phyloP scores from a whole-genome alignment of 2,329 filamentous ascomycete genomes.

The Paraphaeosphaeria sporulosa region DNA sequence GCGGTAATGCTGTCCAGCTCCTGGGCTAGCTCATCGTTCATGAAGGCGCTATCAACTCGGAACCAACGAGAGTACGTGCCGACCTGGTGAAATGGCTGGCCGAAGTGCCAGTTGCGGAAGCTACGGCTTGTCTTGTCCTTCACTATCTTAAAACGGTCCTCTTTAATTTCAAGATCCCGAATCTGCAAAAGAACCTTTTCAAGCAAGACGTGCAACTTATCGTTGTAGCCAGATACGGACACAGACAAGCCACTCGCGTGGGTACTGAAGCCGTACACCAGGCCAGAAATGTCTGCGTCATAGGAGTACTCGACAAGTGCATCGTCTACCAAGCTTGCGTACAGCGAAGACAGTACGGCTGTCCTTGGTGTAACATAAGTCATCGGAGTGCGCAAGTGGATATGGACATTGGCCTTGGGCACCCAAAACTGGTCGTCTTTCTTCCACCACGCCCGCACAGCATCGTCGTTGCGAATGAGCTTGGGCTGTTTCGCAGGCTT shows the following conservation, averaged over 20 bases:
- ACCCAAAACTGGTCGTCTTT: slow-evolving; percentile 99
- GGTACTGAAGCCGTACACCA: slow-evolving; percentile 80
- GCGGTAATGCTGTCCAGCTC: slow-evolving; percentile 79
- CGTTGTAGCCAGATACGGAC: slow-evolving; percentile 89
- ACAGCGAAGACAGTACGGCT: slow-evolving; percentile 78
- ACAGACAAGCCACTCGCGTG: slow-evolving; percentile 78
- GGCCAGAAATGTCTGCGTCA: slow-evolving; percentile 89
- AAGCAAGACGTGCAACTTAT: slow-evolving; percentile 89
- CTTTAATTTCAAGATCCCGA: slow-evolving; percentile 80
- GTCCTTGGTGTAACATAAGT: slow-evolving; percentile 82
- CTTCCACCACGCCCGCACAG: slow-evolving; percentile 91
- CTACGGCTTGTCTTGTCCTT: slow-evolving; percentile 81
- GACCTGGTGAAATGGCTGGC: slow-evolving; percentile 89
- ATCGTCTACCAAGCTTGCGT: slow-evolving; percentile 85
- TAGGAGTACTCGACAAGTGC: slow-evolving; percentile 93
- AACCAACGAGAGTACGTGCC: slow-evolving; percentile 84
- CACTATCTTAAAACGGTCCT: slow-evolving; percentile 90
- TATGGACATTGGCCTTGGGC: slow-evolving; percentile 86
- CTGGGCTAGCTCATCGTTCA: slow-evolving; percentile 79
- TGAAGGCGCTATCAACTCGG: slow-evolving; percentile 76
- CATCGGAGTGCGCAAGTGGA: slow-evolving; percentile 80
- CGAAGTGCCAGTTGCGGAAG: slow-evolving; percentile 86
- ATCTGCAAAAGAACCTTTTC: slow-evolving; percentile 88
- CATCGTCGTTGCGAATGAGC: slow-evolving; percentile 83
- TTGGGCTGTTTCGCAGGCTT: slow-evolving; percentile 77